These are phyloP conservation scores for Rhododendron kiyosumense DNA, from an alignment of 148 eudicot genomes.

Conservation along the genomic window DNA sequence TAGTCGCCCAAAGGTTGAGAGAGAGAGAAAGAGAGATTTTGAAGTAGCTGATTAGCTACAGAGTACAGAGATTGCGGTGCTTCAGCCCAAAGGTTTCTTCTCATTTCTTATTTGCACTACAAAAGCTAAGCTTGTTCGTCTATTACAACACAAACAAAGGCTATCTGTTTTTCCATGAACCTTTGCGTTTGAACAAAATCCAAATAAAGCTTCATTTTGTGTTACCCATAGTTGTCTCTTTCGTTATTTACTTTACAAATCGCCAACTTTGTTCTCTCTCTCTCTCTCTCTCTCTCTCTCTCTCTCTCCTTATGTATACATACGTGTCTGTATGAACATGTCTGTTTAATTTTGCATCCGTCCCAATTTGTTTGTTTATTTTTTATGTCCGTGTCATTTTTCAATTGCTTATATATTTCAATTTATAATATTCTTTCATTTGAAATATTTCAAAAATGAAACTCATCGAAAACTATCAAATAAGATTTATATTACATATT, in stretches of 20 bases:
- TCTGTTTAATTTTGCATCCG: too few species aligned
- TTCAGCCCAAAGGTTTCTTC: background rate
- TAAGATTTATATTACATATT: too few species aligned
- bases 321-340: background rate
- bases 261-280: background rate
- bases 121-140: background rate
- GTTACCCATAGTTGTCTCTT: background rate
- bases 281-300: background rate
- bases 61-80: background rate
- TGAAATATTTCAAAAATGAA: too few species aligned
- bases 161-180: background rate
- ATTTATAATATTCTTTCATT: too few species aligned
- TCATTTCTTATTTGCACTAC: background rate
- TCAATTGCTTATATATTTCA: too few species aligned
- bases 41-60: too few species aligned
- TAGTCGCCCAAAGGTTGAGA: background rate
- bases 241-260: background rate
- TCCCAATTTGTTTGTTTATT: background rate
- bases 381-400: too few species aligned
- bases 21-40: too few species aligned
- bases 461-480: too few species aligned
- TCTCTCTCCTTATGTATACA: background rate
- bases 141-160: background rate
- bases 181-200: background rate
- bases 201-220: background rate